Evolutionary conservation across 2,329 filamentous ascomycete species (phyloP).

Genomic region (Exserohilum rostratum): DNA sequence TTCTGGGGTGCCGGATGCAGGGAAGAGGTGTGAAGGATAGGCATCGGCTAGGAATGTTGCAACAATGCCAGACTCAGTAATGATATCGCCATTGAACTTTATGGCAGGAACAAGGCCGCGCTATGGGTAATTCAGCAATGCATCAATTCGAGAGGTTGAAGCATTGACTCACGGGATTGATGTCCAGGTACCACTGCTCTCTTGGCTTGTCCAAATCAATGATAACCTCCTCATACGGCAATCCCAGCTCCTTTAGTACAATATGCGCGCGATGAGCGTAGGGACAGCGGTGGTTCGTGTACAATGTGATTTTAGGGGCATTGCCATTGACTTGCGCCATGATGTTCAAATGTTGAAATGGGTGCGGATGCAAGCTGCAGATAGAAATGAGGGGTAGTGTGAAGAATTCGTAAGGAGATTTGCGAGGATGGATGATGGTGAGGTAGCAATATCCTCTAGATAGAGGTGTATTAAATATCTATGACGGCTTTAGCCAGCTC

Average conservation of each 20-base stretch:
- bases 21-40: slow-evolving; percentile 70
- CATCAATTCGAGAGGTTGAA: not conserved
- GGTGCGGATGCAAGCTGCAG: not conserved
- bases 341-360: slow-evolving; percentile 3
- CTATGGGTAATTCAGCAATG: slow-evolving; percentile 28
- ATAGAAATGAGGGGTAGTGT: not conserved
- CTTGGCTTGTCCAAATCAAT: slow-evolving; percentile 74
- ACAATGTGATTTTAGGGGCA: slow-evolving; percentile 65
- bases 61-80: slow-evolving; percentile 77
- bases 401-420: not conserved
- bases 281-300: slow-evolving; percentile 73
- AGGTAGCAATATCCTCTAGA: not conserved
- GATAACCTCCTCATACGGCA: slow-evolving; percentile 72
- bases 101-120: slow-evolving; percentile 77
- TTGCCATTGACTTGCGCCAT: slow-evolving; percentile 35
- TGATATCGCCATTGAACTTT: slow-evolving; percentile 66
- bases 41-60: slow-evolving; percentile 72
- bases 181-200: slow-evolving; percentile 72
- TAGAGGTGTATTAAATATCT: not conserved
- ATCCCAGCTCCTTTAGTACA: slow-evolving; percentile 67
- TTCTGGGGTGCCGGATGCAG: slow-evolving; percentile 59
- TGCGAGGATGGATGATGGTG: not conserved
- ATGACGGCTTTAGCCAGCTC: too few relatives aligned
- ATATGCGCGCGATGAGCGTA: slow-evolving; percentile 80
- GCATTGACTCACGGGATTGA: slow-evolving; percentile 66